phyloP scores from a whole-genome alignment of 1,284 basidiomycete genomes.

The Ustilago trichophora region DNA sequence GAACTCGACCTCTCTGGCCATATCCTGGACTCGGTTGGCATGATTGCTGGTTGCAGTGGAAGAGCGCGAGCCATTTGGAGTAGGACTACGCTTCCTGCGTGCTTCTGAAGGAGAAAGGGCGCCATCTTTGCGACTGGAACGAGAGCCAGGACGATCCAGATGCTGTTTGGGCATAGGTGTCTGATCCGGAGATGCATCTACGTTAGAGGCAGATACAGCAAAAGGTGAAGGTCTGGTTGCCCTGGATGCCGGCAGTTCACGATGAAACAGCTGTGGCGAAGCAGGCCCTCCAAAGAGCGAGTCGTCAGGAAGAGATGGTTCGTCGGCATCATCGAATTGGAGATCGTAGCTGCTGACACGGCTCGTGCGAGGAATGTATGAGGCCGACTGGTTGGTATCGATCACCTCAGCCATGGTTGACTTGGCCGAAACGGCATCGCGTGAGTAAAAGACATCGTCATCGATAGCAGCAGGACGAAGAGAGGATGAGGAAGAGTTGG shows the following conservation, averaged over 20 bases:
- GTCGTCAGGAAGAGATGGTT: constrained; percentile 20
- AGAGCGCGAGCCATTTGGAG: constrained; percentile 11
- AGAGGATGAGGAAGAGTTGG: constrained; percentile 6
- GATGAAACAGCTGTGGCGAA: constrained; percentile 27
- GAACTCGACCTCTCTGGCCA: constrained; percentile 32
- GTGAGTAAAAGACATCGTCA: constrained; percentile 29
- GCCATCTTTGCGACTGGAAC: constrained; percentile 21
- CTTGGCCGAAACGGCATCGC: neutral
- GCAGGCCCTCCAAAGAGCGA: constrained; percentile 36
- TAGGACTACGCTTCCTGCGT: constrained; percentile 15
- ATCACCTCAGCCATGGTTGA: neutral
- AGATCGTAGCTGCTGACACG: constrained; percentile 47
- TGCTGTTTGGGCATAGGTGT: constrained; percentile 44
- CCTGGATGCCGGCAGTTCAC: constrained; percentile 8
- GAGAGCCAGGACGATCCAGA: constrained; percentile 16
- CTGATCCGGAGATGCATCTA: constrained; percentile 37
- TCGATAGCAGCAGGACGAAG: constrained; percentile 23
- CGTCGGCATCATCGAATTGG: constrained; percentile 47
- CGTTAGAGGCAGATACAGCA: neutral
- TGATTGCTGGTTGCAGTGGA: neutral
- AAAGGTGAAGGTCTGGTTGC: constrained; percentile 3
- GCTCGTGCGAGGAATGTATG: constrained; percentile 37
- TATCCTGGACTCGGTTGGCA: constrained; percentile 12
- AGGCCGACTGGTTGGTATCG: constrained; percentile 7
- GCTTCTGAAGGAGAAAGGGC: constrained; percentile 21